phyloP scores from a whole-genome alignment of 768 basidiomycete genomes.

The Psilocybe azurescens region DNA sequence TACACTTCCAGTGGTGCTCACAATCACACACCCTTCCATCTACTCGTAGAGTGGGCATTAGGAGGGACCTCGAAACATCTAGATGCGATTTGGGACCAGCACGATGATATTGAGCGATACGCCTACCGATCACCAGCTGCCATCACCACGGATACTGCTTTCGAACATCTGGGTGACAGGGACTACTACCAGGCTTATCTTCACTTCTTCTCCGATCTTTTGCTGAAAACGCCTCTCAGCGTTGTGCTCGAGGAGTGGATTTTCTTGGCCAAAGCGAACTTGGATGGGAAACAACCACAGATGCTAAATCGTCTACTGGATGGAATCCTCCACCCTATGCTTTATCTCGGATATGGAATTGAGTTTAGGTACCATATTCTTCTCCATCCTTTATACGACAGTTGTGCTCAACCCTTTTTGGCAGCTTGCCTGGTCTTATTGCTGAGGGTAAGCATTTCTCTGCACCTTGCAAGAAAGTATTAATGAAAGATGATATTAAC shows the following conservation, averaged over 20 bases:
- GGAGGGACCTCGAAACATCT: conserved; percentile 10
- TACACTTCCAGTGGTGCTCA: conserved; percentile 3
- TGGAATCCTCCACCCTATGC: conserved; percentile 19
- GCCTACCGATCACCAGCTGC: conserved; percentile 10
- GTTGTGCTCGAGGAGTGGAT: conserved; percentile 15
- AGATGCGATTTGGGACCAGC: conserved; percentile 5
- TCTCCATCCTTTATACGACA: not conserved
- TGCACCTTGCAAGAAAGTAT: not conserved
- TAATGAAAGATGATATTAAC: not conserved
- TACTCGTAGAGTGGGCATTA: conserved; percentile 17
- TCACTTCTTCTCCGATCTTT: conserved; percentile 14
- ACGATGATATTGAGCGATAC: conserved; percentile 8
- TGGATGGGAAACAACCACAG: conserved; percentile 12
- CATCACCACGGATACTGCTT: conserved; percentile 7
- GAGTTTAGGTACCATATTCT: conserved; percentile 13
- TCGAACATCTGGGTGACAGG: conserved; percentile 17
- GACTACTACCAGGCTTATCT: conserved; percentile 18
- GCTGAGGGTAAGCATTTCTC: conserved; percentile 13
- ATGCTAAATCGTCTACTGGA: conserved; percentile 18
- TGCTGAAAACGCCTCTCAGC: conserved; percentile 6
- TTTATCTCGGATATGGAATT: conserved; percentile 19
- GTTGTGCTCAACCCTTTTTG: conserved; percentile 3
- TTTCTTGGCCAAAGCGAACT: conserved; percentile 15
- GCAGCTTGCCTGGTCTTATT: conserved; percentile 17
- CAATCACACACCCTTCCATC: conserved; percentile 15